Evolutionary conservation across 345 rosid species (phyloP).

Genomic region (Adansonia digitata): DNA sequence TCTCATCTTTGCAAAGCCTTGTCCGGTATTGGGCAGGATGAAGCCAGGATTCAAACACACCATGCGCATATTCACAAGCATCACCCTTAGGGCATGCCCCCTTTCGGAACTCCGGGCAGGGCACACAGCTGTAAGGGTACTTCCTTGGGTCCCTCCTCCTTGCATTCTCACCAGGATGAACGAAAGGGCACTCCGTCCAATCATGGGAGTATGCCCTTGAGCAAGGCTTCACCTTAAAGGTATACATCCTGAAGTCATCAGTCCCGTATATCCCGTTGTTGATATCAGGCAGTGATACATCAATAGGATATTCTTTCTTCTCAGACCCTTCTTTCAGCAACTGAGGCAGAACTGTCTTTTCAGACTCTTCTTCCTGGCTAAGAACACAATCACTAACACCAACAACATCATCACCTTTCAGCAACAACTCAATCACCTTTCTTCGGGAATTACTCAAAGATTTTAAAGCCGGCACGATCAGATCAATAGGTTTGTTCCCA

Average conservation of each 20-base stretch:
- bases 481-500: conserved; percentile 68
- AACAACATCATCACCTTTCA: conserved; percentile 40
- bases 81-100: conserved; percentile 89
- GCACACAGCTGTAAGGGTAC: conserved; percentile 91
- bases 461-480: conserved; percentile 35
- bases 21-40: conserved; percentile 97
- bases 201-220: conserved; percentile 98
- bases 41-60: conserved; percentile 98
- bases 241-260: conserved; percentile 92
- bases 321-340: conserved; percentile 49
- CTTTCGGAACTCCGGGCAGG: conserved; percentile 97
- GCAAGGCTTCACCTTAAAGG: conserved; percentile 94
- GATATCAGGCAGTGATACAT: conserved; percentile 81
- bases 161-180: conserved; percentile 97
- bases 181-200: conserved; percentile 99
- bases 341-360: conserved; percentile 31
- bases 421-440: conserved; percentile 52
- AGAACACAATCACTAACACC: conserved; percentile 17
- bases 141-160: conserved; percentile 95
- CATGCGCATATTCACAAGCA: conserved; percentile 91
- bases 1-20: conserved; percentile 95
- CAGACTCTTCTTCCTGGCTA: conserved; percentile 38
- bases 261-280: conserved; percentile 77
- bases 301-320: conserved; percentile 83
- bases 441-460: conserved; percentile 34